These are phyloP conservation scores for Calycina herbarum DNA, from an alignment of 2,329 filamentous ascomycete genomes.

Conservation along the genomic window DNA sequence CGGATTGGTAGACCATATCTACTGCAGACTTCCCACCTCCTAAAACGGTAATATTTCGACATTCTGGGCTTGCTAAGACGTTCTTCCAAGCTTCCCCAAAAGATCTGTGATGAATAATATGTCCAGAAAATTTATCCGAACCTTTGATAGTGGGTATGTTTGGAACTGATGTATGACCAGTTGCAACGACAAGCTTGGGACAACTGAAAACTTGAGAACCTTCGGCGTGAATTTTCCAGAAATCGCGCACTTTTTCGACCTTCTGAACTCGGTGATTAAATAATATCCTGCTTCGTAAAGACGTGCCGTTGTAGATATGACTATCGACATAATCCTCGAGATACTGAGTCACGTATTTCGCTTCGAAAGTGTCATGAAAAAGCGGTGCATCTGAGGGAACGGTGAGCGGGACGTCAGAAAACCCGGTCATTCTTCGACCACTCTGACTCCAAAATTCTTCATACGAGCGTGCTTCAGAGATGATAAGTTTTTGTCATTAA, in stretches of 20 bases:
- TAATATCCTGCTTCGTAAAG: not conserved
- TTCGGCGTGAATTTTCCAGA: not conserved
- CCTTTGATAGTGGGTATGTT: constrained; percentile 36
- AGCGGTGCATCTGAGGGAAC: not conserved
- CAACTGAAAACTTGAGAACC: not conserved
- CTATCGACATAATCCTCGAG: constrained; percentile 4
- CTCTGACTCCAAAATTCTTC: not conserved
- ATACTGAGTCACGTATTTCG: constrained; percentile 5
- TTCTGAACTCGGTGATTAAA: not conserved
- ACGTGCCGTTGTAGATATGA: not conserved
- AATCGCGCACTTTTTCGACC: not conserved
- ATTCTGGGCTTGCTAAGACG: constrained; percentile 20
- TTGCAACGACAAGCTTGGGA: not conserved
- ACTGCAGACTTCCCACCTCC: constrained; percentile 42
- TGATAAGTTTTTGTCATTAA: too few species aligned
- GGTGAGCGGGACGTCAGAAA: not conserved
- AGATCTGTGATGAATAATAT: constrained; percentile 37
- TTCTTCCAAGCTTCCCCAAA: constrained; percentile 32
- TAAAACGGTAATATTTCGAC: constrained; percentile 32
- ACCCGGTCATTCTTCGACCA: not conserved
- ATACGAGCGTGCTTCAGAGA: not conserved
- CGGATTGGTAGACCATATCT: constrained; percentile 40
- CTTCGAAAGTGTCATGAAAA: constrained; percentile 1
- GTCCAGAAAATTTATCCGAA: constrained; percentile 31
- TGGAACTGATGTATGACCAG: constrained; percentile 21